These are phyloP conservation scores for Metschnikowia lochheadii DNA, from an alignment of 805 yeast species.

Conservation along the genomic window DNA sequence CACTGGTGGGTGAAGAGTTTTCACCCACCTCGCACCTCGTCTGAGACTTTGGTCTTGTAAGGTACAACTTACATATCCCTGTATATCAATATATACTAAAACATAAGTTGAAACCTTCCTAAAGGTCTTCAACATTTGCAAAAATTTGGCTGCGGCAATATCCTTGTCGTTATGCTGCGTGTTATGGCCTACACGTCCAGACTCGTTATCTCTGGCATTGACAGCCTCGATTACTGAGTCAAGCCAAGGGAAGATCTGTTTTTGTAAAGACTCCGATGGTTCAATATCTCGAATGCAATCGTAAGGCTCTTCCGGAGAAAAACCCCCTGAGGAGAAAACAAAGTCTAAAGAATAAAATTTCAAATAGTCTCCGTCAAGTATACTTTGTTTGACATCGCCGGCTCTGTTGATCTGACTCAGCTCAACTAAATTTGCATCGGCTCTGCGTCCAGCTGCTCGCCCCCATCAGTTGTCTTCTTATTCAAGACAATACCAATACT, in stretches of 20 bases:
- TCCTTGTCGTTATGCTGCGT: background rate
- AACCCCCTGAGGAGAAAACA: constrained; percentile 3
- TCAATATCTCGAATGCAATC: constrained; percentile 5
- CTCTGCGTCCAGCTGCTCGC: background rate
- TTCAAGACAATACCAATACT: background rate
- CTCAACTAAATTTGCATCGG: background rate
- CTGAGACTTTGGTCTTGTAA: no score
- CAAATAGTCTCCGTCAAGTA: background rate
- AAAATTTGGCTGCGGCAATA: background rate
- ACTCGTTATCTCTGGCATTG: background rate
- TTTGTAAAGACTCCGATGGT: constrained; percentile 1
- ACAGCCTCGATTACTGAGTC: background rate
- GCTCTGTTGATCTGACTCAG: constrained; percentile 1
- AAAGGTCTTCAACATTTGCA: background rate
- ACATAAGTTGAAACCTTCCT: no score
- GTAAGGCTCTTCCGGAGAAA: constrained; percentile 2
- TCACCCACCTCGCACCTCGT: no score
- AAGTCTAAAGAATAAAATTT: background rate
- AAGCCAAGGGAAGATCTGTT: constrained; percentile 8
- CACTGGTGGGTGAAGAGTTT: no score
- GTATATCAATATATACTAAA: no score
- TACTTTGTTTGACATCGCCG: background rate
- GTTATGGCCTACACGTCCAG: background rate
- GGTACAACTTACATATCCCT: no score
- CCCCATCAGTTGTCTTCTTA: background rate